Evolutionary conservation across 495 filamentous ascomycete genomes (phyloP).

Genomic region (Tuber umbilicatum): DNA sequence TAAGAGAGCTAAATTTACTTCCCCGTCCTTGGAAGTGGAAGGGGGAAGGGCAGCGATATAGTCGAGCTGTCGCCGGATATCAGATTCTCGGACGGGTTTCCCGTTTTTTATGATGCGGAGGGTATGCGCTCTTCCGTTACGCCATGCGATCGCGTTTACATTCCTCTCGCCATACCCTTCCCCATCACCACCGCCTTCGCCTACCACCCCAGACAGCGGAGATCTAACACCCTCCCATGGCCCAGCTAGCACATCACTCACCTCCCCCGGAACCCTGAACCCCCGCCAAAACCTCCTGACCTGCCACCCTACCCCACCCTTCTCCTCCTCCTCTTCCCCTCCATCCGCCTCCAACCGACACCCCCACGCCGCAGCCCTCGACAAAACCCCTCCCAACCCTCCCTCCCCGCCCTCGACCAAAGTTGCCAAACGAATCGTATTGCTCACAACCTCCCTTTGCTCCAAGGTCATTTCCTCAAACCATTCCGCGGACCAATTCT

Average conservation of each 20-base stretch:
- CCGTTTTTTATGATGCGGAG: not conserved
- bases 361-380: constrained; percentile 11
- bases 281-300: constrained; percentile 17
- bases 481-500: not conserved
- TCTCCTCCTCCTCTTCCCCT: not conserved
- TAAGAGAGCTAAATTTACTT: constrained; percentile 15
- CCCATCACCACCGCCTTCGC: not conserved
- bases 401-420: not conserved
- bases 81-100: not conserved
- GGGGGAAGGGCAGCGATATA: not conserved
- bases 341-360: not conserved
- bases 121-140: not conserved
- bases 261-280: not conserved
- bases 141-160: not conserved
- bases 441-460: not conserved
- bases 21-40: not conserved
- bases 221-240: not conserved
- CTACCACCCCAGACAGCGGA: not conserved
- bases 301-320: constrained; percentile 4
- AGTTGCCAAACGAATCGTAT: not conserved
- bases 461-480: not conserved
- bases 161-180: not conserved
- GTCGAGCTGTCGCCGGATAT: not conserved
- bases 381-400: not conserved
- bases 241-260: not conserved